These are phyloP conservation scores for Fragilaria radians DNA, from an alignment of 108 stramenopile genomes.

Conservation along the genomic window DNA sequence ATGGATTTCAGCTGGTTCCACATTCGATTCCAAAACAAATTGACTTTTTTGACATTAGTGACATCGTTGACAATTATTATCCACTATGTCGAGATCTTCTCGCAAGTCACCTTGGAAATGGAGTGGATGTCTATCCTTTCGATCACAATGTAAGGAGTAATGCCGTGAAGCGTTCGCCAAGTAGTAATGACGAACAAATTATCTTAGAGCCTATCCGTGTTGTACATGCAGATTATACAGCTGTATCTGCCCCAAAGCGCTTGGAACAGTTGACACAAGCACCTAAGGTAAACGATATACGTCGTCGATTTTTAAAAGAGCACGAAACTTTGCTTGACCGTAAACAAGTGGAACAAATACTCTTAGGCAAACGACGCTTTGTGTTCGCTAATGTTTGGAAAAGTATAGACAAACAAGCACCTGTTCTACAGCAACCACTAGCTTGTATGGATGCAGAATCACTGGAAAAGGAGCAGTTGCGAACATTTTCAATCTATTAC, in stretches of 20 bases:
- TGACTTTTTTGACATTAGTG: conserved; percentile 35
- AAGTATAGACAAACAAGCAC: conserved; percentile 29
- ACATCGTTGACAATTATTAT: conserved; percentile 45
- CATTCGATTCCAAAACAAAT: conserved; percentile 8
- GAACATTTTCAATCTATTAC: conserved; percentile 49
- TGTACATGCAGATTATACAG: conserved; percentile 58
- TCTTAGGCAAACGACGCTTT: conserved; percentile 39
- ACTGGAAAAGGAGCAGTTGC: conserved; percentile 16
- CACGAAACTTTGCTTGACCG: conserved; percentile 35
- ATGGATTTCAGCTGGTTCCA: conserved; percentile 37
- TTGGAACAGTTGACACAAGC: conserved; percentile 29
- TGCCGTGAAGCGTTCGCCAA: conserved; percentile 15
- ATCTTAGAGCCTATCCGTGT: conserved; percentile 40
- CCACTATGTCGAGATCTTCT: conserved; percentile 37
- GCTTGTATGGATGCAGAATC: conserved; percentile 47
- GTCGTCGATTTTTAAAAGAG: conserved; percentile 12
- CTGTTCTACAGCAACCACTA: conserved; percentile 38
- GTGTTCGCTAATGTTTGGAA: conserved; percentile 61
- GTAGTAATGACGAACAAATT: conserved; percentile 14
- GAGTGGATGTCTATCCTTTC: conserved; percentile 31
- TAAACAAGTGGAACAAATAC: conserved; percentile 19
- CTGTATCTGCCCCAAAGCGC: conserved; percentile 41
- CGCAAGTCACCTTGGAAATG: not conserved
- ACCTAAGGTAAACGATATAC: conserved; percentile 50
- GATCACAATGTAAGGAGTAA: conserved; percentile 54